A percentile compares a stretch with the other conserved stretches of the same genome.
Conservation (phyloP, 768 basidiomycete genomes). For the Cystobasidiopsis lactophilus region DNA sequence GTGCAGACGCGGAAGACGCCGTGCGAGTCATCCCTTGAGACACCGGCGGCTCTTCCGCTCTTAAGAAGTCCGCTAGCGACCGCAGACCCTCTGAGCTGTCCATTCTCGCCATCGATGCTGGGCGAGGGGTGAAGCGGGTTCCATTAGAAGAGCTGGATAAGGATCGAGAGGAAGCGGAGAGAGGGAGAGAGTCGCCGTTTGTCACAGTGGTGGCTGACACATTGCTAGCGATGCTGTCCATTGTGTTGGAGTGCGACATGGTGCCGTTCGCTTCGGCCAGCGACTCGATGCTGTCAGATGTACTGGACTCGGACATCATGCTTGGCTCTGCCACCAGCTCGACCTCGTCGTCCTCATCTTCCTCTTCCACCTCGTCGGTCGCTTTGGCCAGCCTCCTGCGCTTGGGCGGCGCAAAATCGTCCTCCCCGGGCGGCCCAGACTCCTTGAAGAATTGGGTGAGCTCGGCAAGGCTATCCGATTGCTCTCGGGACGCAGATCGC, state of each 20-base stretch:
- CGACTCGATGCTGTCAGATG: no score
- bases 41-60: not conserved
- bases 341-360: no score
- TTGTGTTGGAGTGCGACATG: slow-evolving; percentile 5
- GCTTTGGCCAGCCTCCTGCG: no score
- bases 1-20: not conserved
- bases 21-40: not conserved
- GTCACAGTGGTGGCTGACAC: not conserved
- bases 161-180: not conserved
- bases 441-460: no score
- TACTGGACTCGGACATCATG: no score
- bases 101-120: not conserved
- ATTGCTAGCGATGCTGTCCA: not conserved
- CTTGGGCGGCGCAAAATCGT: no score
- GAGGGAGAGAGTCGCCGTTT: not conserved
- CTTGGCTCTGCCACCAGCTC: no score
- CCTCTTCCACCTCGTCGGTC: no score
- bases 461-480: no score
- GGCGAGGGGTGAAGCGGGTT: not conserved
- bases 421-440: no score
- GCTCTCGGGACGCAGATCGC: no score
- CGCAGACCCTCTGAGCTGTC: not conserved
- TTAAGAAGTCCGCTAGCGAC: slow-evolving; percentile 5
- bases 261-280: not conserved
- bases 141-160: not conserved